phyloP scores from a whole-genome alignment of 805 yeast genomes.

The Candida berthetii region DNA sequence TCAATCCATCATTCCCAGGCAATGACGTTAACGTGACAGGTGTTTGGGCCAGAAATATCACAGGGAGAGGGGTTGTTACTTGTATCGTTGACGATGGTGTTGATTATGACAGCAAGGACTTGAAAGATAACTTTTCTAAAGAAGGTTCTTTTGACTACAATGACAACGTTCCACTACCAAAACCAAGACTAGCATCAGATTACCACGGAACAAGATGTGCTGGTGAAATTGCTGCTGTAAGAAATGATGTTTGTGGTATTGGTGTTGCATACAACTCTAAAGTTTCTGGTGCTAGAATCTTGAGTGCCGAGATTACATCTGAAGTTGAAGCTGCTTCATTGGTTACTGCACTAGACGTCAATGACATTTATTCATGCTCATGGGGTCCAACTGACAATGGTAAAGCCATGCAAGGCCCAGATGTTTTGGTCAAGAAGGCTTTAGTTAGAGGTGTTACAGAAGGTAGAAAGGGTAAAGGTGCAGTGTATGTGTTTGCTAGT shows the following conservation, averaged over 20 bases:
- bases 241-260: constrained; percentile 84
- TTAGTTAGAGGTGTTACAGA: constrained; percentile 77
- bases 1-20: constrained; percentile 67
- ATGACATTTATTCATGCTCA: constrained; percentile 93
- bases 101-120: constrained; percentile 74
- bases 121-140: constrained; percentile 57
- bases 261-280: constrained; percentile 90
- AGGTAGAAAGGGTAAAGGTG: constrained; percentile 79
- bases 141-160: constrained; percentile 95
- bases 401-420: constrained; percentile 78
- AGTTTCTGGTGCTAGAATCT: constrained; percentile 85
- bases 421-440: constrained; percentile 70
- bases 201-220: constrained; percentile 98
- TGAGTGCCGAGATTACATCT: constrained; percentile 72
- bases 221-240: constrained; percentile 88
- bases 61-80: constrained; percentile 77
- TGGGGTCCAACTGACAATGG: constrained; percentile 99
- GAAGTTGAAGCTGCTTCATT: constrained; percentile 92
- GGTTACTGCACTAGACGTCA: constrained; percentile 70
- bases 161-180: constrained; percentile 66
- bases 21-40: constrained; percentile 84
- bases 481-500: constrained; percentile 89
- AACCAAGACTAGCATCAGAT: constrained; percentile 76
- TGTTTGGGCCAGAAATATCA: constrained; percentile 75
- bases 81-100: constrained; percentile 95